Evolutionary conservation across 345 rosid species (phyloP), one percentile per base, ranked within the genome.

Genomic region (Linum usitatissimum): DNA sequence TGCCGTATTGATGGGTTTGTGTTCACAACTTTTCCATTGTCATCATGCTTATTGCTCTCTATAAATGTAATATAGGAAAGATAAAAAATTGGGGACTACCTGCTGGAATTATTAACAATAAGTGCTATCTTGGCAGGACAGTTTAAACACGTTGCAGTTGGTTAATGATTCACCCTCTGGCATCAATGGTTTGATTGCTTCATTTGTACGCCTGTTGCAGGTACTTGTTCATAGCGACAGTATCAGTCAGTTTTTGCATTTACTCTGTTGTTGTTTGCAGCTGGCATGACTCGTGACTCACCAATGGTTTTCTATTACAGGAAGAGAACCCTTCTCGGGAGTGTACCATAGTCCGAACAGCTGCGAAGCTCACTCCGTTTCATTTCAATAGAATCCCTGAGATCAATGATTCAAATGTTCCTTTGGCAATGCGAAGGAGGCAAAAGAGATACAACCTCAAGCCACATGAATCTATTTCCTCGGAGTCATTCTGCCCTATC

Each of bases 251-350:
- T 66, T 31, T 62, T 61, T 21, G 40, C 30, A 51, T 49, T 18
- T 65, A 7, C 54, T 20, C 20, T 40, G 9, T 45, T 55, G 40
- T 68, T 4, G 64, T 30, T 56, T 21, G 28, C 18, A 64, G 40
- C 21, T 55, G 36, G 17, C 39, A 48, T 23, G 28, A 23, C 28
- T 49, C 39, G 39, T 23, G 28, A 23, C 28, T 49, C 67, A 51
- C 61, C 59, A 34, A 19, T 68, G 58, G 5, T 14, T 55, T 30
- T 64, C 31, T 45, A 63, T 80, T 72, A 63, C 85, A 93, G 99
- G 80, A 83, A 77, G 99, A 93, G 72, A 84, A 90, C 70, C 87
- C 92, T 67, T 84, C 97, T 59, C 83, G 97, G 3, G 99, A 93
- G 75, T 72, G 84, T 73, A 87, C 92, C 0, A 90, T 90, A 61